Percentiles rank a stretch among this genome's conserved stretches.
phyloP scores from a whole-genome alignment of 306 rosid species.

The Ochetophila trinervis region DNA sequence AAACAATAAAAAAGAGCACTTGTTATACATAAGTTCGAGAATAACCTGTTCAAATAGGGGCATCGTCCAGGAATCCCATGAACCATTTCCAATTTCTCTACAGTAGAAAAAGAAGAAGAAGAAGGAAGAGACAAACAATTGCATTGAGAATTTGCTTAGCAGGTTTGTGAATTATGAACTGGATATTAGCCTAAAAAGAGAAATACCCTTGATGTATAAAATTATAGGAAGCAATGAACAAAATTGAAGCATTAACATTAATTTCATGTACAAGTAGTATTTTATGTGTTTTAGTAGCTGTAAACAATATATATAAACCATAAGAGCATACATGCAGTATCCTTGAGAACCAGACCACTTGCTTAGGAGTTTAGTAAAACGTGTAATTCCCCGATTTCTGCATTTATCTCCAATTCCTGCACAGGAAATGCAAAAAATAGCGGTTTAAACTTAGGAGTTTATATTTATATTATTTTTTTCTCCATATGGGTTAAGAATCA shows the following conservation, averaged over 20 bases:
- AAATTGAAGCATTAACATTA: too few relatives aligned
- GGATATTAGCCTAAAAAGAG: background rate
- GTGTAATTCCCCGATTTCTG: constrained; percentile 32
- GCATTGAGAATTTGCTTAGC: constrained; percentile 7
- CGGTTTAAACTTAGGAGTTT: too few relatives aligned
- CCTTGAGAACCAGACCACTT: constrained; percentile 68
- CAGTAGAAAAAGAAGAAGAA: constrained; percentile 20
- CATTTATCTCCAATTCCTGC: constrained; percentile 61
- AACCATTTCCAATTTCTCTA: constrained; percentile 72
- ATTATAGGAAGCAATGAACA: background rate
- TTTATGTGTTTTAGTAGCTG: background rate
- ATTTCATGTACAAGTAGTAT: background rate
- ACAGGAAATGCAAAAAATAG: constrained; percentile 15
- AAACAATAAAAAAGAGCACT: background rate
- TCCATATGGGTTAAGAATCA: too few relatives aligned
- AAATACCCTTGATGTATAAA: background rate
- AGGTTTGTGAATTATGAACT: background rate
- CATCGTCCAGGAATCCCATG: constrained; percentile 74
- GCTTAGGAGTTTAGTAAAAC: constrained; percentile 42
- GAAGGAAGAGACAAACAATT: background rate
- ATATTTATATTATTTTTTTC: too few relatives aligned
- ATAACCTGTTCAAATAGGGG: constrained; percentile 62
- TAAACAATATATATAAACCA: background rate
- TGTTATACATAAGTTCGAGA: constrained; percentile 8
- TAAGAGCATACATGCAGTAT: constrained; percentile 53